Percentiles rank a stretch among this genome's conserved stretches.
Conservation (phyloP, 495 filamentous ascomycete species). For the Penicillium argentinense region DNA sequence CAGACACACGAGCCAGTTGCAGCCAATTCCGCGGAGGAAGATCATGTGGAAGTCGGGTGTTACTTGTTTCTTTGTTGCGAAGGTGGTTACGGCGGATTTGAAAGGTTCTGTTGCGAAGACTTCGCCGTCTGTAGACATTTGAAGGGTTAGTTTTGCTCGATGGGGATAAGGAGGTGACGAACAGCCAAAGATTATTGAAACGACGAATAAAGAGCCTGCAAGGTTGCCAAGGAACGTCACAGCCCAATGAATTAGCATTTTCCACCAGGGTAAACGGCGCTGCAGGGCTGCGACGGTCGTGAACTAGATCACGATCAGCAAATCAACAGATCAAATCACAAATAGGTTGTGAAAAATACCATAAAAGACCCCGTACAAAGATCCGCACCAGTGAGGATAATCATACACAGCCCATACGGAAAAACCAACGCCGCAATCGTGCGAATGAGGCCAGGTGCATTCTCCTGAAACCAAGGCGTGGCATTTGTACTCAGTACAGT, state of each 20-base stretch:
- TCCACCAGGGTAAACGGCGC: slow-evolving; percentile 45
- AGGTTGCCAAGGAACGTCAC: slow-evolving; percentile 62
- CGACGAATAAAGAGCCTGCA: slow-evolving; percentile 58
- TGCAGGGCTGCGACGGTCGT: slow-evolving; percentile 57
- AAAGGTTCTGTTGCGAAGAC: slow-evolving; percentile 54
- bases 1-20: slow-evolving; percentile 66
- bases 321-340: not conserved
- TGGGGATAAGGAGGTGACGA: slow-evolving; percentile 14
- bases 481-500: slow-evolving; percentile 51
- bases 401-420: slow-evolving; percentile 58
- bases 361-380: slow-evolving; percentile 61
- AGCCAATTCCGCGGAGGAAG: slow-evolving; percentile 60
- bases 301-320: slow-evolving; percentile 30
- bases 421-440: slow-evolving; percentile 57
- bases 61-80: slow-evolving; percentile 57
- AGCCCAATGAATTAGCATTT: slow-evolving; percentile 55
- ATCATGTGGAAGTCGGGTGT: slow-evolving; percentile 58
- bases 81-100: slow-evolving; percentile 46
- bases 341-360: slow-evolving; percentile 28
- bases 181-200: slow-evolving; percentile 60
- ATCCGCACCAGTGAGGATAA: slow-evolving; percentile 59
- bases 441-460: slow-evolving; percentile 59
- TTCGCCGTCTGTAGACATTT: slow-evolving; percentile 50
- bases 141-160: not conserved
- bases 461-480: slow-evolving; percentile 59